Conservation (phyloP, 2,329 filamentous ascomycete genomes). For the Pseudogymnoascus sp. region DNA sequence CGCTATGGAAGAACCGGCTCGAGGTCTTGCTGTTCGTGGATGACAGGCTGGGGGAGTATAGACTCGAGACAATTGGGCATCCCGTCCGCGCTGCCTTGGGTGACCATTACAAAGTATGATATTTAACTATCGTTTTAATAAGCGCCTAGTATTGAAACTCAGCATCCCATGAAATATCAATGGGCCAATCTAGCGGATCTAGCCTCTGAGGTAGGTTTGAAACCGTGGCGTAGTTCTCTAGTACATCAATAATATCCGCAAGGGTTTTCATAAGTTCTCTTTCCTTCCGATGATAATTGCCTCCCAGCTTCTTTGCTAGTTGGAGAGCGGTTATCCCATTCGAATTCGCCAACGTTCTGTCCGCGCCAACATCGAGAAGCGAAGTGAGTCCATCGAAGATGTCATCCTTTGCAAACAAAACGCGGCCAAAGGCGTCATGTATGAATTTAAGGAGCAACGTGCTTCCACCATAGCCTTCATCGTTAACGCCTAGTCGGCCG, state of each 20-base stretch:
- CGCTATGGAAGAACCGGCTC: slow-evolving; percentile 44
- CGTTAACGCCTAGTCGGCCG: background rate
- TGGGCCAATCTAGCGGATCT: background rate
- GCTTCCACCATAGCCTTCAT: background rate
- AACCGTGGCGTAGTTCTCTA: background rate
- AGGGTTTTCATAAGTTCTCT: background rate
- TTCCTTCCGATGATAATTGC: background rate
- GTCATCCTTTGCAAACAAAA: background rate
- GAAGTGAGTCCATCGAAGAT: background rate
- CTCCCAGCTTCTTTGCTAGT: background rate
- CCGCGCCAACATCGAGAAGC: background rate
- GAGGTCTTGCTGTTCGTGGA: slow-evolving; percentile 51
- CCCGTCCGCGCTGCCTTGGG: too few species aligned
- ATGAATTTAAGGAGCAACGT: background rate
- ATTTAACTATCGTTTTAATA: background rate
- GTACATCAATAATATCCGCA: background rate
- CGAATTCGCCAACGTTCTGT: background rate
- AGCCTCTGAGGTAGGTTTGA: background rate
- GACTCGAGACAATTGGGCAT: too few species aligned
- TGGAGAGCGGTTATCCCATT: background rate
- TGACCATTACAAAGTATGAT: background rate
- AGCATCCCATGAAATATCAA: background rate
- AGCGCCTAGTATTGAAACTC: background rate
- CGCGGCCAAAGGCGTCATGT: background rate
- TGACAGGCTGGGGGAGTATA: slow-evolving; percentile 45